Conservation (phyloP, 495 filamentous ascomycete species). For the Neurospora discreta region DNA sequence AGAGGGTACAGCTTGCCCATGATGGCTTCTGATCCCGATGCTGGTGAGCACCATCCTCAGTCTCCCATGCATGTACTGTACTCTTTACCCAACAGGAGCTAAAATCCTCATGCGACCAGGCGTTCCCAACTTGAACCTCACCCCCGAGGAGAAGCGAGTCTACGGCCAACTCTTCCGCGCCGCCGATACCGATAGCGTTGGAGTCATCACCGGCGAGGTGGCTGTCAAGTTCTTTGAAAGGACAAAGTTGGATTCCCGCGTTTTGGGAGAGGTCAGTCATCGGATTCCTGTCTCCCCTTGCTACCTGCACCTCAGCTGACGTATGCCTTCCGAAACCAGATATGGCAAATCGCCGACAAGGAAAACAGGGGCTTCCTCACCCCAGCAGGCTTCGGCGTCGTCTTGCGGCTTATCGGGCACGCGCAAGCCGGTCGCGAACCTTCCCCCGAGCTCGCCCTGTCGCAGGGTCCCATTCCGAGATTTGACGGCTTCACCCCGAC, state of each 20-base stretch:
- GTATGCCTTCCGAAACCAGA: conserved; percentile 36
- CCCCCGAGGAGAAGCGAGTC: conserved; percentile 80
- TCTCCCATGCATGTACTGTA: background rate
- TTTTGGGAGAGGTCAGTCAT: conserved; percentile 68
- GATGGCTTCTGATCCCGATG: conserved; percentile 24
- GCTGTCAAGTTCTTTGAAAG: conserved; percentile 98
- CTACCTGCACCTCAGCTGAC: conserved; percentile 6
- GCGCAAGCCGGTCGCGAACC: conserved; percentile 79
- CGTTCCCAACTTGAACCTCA: conserved; percentile 71
- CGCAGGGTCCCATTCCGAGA: conserved; percentile 78
- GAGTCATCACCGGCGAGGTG: conserved; percentile 91
- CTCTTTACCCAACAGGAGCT: background rate
- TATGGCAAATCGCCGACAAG: conserved; percentile 97
- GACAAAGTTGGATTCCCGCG: conserved; percentile 71
- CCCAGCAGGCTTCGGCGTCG: conserved; percentile 80
- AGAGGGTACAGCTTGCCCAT: conserved; percentile 10
- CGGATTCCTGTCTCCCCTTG: conserved; percentile 2
- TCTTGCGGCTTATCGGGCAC: conserved; percentile 87
- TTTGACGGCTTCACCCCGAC: conserved; percentile 64
- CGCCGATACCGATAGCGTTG: conserved; percentile 78
- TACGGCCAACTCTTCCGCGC: conserved; percentile 85
- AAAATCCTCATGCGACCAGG: conserved; percentile 21
- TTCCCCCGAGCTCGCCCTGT: conserved; percentile 55
- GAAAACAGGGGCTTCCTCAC: conserved; percentile 93
- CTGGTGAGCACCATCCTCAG: conserved; percentile 11